These are phyloP conservation scores for Sarocladium oryzae DNA, from an alignment of 2,329 filamentous ascomycete species.

Conservation along the genomic window DNA sequence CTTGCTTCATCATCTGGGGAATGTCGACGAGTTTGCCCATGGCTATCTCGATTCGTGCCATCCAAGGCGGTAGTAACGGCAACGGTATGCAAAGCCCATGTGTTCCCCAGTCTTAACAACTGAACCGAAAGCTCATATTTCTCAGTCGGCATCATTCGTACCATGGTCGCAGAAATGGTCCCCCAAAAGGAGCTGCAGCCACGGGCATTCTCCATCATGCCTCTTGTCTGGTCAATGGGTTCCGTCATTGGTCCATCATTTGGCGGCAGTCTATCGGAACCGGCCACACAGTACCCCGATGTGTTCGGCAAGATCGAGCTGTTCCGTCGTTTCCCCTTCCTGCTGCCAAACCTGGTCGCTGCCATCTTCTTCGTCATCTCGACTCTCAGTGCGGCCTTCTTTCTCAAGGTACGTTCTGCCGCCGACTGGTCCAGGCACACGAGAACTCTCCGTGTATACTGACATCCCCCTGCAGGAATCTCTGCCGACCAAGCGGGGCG, in stretches of 20 bases:
- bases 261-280: conserved; percentile 79
- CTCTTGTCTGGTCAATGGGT: conserved; percentile 80
- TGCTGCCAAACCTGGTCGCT: conserved; percentile 75
- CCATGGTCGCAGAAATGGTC: conserved; percentile 89
- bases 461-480: conserved; percentile 58
- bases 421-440: no score
- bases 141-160: conserved; percentile 79
- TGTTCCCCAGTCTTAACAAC: no score
- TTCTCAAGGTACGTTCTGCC: conserved; percentile 57
- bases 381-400: conserved; percentile 66
- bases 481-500: conserved; percentile 60
- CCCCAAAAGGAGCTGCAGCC: conserved; percentile 82
- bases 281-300: conserved; percentile 64
- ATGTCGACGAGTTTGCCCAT: conserved; percentile 72
- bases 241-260: conserved; percentile 83
- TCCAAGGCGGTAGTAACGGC: conserved; percentile 81
- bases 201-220: conserved; percentile 87
- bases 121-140: no score
- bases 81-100: no score
- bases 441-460: conserved; percentile 27
- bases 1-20: conserved; percentile 75
- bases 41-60: conserved; percentile 69
- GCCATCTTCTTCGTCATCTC: conserved; percentile 73
- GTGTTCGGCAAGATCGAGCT: conserved; percentile 63
- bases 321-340: conserved; percentile 73